Evolutionary conservation across 345 rosid species (phyloP), one percentile per base, ranked within the genome.

Genomic region (Eucalyptus polybractea): DNA sequence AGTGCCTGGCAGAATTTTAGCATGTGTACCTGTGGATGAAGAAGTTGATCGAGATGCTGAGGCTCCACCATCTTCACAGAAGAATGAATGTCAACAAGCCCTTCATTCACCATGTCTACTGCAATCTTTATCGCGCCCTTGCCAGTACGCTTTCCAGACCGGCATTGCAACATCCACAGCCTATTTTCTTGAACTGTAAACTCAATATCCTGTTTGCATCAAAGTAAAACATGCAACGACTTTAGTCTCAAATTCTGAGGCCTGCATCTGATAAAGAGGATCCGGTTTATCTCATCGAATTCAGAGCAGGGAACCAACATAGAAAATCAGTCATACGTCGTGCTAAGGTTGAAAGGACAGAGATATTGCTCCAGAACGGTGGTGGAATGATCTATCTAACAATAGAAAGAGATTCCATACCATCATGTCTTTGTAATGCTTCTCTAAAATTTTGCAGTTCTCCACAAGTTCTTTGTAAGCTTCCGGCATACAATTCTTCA

Each of bases 401-500:
- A 45, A 76, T 13, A 69, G 56, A 86, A 49, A 47, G 29, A 40
- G 83, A 37, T 40, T 40, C 47, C 85, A 16, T 91, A 97, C 99
- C 99, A 97, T 97, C 99, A 97, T 97, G 91, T 97, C 99, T 90
- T 94, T 97, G 94, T 97, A 97, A 91, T 97, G 99, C 40, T 91
- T 90, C 93, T 97, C 99, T 42, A 97, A 91, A 89, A 96, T 97
- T 72, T 95, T 91, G 31, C 99, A 97, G 89, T 97, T 97, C 91
- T 97, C 94, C 88, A 96, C 95, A 54, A 97, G 98, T 89, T 97
- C 99, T 7, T 94, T 87, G 90, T 97, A 97, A 83, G 99, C 98
- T 86, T 94, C 92, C 1, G 99, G 99, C 98, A 97, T 94, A 90
- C 94, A 87, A 69, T 89, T 92, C 88, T 95, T 95, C 99, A 97